Evolutionary conservation across 495 filamentous ascomycete species (phyloP).

Genomic region (Penicillium cataractarum): DNA sequence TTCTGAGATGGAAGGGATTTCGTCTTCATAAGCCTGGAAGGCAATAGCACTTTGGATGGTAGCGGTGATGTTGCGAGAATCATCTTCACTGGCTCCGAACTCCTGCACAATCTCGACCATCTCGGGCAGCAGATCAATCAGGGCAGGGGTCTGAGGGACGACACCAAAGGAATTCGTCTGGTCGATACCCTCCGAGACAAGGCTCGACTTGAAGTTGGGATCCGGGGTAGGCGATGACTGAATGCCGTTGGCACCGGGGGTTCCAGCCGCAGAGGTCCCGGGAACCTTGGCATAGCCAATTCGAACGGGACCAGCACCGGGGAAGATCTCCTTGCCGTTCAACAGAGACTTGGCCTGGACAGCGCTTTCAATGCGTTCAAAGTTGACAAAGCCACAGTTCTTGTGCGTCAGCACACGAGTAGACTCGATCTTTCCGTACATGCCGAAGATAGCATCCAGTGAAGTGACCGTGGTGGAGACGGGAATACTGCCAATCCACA

Average conservation of each 20-base stretch:
- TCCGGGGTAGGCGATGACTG: conserved; percentile 97
- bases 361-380: conserved; percentile 85
- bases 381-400: conserved; percentile 99
- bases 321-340: conserved; percentile 98
- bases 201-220: conserved; percentile 52
- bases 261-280: conserved; percentile 72
- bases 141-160: conserved; percentile 68
- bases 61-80: conserved; percentile 69
- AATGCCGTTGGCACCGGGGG: conserved; percentile 79
- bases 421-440: conserved; percentile 88
- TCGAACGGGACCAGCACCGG: conserved; percentile 88
- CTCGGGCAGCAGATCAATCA: conserved; percentile 76
- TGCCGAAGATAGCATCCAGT: conserved; percentile 87
- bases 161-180: conserved; percentile 45
- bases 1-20: conserved; percentile 89
- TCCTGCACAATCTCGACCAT: conserved; percentile 85
- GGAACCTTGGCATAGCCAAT: conserved; percentile 98
- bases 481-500: conserved; percentile 99
- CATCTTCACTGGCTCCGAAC: conserved; percentile 86
- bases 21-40: conserved; percentile 71
- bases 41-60: conserved; percentile 76
- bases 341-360: conserved; percentile 82
- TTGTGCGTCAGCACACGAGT: conserved; percentile 96
- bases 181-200: conserved; percentile 37
- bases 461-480: conserved; percentile 94